Percentiles rank a stretch among this genome's conserved stretches.
Conservation (phyloP, 768 basidiomycete species). For the Phlebiopsis gigantea region DNA sequence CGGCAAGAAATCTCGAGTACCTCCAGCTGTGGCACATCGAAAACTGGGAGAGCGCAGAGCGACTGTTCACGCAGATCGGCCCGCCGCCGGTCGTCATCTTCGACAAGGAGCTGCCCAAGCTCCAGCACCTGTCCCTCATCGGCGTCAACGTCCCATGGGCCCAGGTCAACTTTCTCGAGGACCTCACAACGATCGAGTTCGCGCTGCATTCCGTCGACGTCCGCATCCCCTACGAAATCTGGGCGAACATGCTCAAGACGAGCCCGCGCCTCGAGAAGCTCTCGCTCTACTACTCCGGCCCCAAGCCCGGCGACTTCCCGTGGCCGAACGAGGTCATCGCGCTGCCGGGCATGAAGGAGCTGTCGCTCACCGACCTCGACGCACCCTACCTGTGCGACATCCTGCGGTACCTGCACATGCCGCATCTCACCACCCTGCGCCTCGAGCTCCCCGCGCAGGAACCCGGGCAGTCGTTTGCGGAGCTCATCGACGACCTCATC, state of each 20-base stretch:
- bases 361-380: slow-evolving; percentile 52
- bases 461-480: slow-evolving; percentile 39
- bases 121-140: slow-evolving; percentile 54
- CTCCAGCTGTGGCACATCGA: slow-evolving; percentile 64
- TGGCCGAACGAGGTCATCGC: slow-evolving; percentile 31
- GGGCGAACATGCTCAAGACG: slow-evolving; percentile 47
- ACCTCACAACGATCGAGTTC: slow-evolving; percentile 48
- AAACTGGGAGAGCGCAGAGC: slow-evolving; percentile 44
- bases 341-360: slow-evolving; percentile 33
- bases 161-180: slow-evolving; percentile 47
- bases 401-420: slow-evolving; percentile 41
- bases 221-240: slow-evolving; percentile 48
- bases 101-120: slow-evolving; percentile 42
- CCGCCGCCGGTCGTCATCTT: slow-evolving; percentile 55
- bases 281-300: slow-evolving; percentile 57
- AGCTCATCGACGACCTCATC: slow-evolving; percentile 15
- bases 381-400: slow-evolving; percentile 45
- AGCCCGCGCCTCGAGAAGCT: slow-evolving; percentile 44
- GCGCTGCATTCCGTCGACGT: slow-evolving; percentile 57
- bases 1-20: slow-evolving; percentile 51
- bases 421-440: slow-evolving; percentile 37
- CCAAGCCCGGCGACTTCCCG: slow-evolving; percentile 27
- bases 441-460: slow-evolving; percentile 41
- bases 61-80: slow-evolving; percentile 52
- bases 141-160: slow-evolving; percentile 65